Conservation (phyloP, 1,139 yeast genomes). For the Geotrichum cucujoidarum region DNA sequence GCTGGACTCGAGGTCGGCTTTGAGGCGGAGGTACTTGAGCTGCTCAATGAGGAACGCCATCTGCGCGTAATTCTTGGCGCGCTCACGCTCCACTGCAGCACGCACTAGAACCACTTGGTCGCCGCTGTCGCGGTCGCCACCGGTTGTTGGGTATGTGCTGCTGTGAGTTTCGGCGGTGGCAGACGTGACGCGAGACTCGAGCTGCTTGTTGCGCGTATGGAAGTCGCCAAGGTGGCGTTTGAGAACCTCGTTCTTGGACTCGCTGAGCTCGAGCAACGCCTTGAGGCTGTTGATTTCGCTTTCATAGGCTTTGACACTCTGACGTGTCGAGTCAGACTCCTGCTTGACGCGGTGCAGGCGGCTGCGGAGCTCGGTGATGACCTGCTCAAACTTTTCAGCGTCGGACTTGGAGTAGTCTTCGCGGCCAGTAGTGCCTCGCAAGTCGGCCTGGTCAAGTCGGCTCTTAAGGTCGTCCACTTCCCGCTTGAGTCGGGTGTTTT, state of each 20-base stretch:
- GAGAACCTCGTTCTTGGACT: conserved; percentile 4
- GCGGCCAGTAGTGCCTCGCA: too few relatives aligned
- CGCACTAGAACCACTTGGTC: not conserved
- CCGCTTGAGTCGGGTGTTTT: not conserved
- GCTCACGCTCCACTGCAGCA: conserved; percentile 2
- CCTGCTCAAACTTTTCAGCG: conserved; percentile 2
- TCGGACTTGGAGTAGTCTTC: not conserved
- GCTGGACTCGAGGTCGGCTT: conserved; percentile 30
- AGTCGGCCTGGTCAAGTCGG: too few relatives aligned
- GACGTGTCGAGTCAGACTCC: conserved; percentile 2
- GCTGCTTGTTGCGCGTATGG: not conserved
- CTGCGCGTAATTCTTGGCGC: conserved; percentile 6
- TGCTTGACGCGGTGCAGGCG: not conserved
- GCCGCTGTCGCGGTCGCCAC: too few relatives aligned
- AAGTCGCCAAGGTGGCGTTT: not conserved
- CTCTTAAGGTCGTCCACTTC: not conserved
- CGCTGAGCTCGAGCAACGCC: not conserved
- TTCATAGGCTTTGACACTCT: not conserved
- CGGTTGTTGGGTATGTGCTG: not conserved
- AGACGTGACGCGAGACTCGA: not conserved
- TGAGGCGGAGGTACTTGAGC: conserved; percentile 25
- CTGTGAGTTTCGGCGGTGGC: not conserved
- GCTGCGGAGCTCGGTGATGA: conserved; percentile 2
- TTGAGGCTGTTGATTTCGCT: not conserved
- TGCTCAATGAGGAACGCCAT: conserved; percentile 24